Percentiles rank a stretch among this genome's conserved stretches.
phyloP scores from a whole-genome alignment of 208 protist species.

The Novymonas esmeraldas region DNA sequence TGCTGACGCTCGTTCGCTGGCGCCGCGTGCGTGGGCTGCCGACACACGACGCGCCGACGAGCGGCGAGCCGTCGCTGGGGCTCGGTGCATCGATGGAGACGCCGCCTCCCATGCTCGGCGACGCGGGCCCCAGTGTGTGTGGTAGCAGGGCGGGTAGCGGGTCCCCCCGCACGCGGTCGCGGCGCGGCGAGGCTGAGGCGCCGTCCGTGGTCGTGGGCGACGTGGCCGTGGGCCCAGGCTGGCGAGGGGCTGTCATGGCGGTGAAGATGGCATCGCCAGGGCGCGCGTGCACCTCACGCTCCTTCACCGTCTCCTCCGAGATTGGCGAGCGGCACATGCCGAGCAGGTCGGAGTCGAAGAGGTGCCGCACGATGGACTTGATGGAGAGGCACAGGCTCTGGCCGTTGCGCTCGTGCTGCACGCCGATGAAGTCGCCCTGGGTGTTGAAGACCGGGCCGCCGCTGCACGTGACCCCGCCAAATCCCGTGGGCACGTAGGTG shows the following conservation, averaged over 20 bases:
- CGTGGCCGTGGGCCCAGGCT: not conserved
- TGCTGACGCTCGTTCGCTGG: not conserved
- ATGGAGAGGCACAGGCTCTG: slow-evolving; percentile 69
- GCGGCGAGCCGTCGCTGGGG: not conserved
- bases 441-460: slow-evolving; percentile 82
- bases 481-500: slow-evolving; percentile 57
- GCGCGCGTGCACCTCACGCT: slow-evolving; percentile 11
- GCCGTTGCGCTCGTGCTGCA: slow-evolving; percentile 71
- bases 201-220: not conserved
- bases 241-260: not conserved
- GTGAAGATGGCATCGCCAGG: not conserved
- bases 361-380: slow-evolving; percentile 67
- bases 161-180: not conserved
- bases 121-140: not conserved
- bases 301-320: slow-evolving; percentile 30
- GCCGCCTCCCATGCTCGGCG: not conserved
- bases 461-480: slow-evolving; percentile 51
- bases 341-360: slow-evolving; percentile 72
- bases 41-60: not conserved
- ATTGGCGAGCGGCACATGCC: slow-evolving; percentile 79
- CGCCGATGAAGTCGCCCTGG: slow-evolving; percentile 82
- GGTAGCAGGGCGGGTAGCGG: not conserved
- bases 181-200: not conserved
- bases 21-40: too few relatives aligned
- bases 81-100: not conserved